These are phyloP conservation scores for Plasmodium ovale DNA, from an alignment of 169 alveolate genomes.

Conservation along the genomic window DNA sequence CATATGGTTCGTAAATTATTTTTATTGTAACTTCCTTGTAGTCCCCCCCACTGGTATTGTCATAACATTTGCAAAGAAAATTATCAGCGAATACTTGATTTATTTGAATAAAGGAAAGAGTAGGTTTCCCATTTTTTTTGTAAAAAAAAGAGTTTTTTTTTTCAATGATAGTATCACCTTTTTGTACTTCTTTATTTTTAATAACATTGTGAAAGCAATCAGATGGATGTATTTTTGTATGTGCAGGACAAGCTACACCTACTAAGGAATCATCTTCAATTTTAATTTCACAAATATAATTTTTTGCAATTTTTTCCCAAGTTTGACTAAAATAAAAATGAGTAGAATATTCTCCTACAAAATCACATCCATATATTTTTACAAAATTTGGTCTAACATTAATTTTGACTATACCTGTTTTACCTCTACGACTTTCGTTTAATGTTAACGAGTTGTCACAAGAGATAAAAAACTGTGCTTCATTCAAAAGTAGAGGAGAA, in stretches of 20 bases:
- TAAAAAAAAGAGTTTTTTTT: constrained; percentile 13
- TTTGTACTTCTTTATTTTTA: constrained; percentile 5
- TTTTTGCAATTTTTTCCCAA: constrained; percentile 31
- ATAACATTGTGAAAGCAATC: constrained; percentile 63
- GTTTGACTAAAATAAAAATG: constrained; percentile 29
- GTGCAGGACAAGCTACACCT: constrained; percentile 59
- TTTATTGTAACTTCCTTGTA: constrained; percentile 52
- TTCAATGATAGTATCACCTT: constrained; percentile 29
- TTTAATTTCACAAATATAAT: constrained; percentile 44
- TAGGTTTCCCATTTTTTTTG: constrained; percentile 30
- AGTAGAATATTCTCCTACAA: constrained; percentile 45
- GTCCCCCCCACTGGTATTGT: constrained; percentile 2
- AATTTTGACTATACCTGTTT: constrained; percentile 48
- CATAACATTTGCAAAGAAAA: constrained; percentile 50
- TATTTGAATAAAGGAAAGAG: constrained; percentile 50
- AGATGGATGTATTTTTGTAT: constrained; percentile 49
- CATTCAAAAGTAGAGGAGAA: constrained; percentile 51
- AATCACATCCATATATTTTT: constrained; percentile 63
- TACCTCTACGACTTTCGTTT: constrained; percentile 57
- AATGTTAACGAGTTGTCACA: constrained; percentile 66
- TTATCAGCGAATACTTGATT: constrained; percentile 1
- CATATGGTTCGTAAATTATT: constrained; percentile 38
- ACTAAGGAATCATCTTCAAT: constrained; percentile 47
- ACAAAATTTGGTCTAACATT: constrained; percentile 17
- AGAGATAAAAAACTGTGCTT: constrained; percentile 37